Base-by-base conservation (phyloP, 768 basidiomycete species). In the Myochromella boudieri region DNA sequence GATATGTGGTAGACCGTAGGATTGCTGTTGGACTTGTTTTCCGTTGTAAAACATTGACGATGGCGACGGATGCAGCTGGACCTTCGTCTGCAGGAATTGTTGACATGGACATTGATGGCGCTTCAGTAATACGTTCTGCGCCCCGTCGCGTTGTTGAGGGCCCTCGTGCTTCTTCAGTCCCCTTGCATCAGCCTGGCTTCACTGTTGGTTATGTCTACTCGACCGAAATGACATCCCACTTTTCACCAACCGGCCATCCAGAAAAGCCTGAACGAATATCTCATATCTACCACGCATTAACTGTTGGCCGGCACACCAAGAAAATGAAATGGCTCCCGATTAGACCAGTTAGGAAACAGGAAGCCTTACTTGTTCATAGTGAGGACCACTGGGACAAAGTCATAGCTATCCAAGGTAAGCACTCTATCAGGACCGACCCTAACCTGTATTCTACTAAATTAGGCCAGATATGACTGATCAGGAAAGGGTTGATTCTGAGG, bases 381-480 rank as follows among this genome's bases (percentile, higher is more conserved):
- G 84, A 88, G 57, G 88, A 87, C 40, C 89, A 92, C 53, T 97
- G 95, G 94, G 81, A 93, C 53, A 91, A 90, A 67, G 86, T 98
- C 17, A 72, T 87, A 48, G 84, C 81, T 18, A 84, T 94, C 20
- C 84, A 85, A 67, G 74, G 94, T 95, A 65, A 70, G 88, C 76
- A 55, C 14, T 34, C n/a, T n/a, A n/a, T n/a, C n/a, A n/a, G n/a
- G n/a, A n/a, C n/a, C n/a, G n/a, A n/a, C n/a, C n/a, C n/a, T n/a
- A n/a, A n/a, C n/a, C 31, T 17, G 5, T 39, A 2, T 9, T 1
- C 42, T 34, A 17, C 40, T 42, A 37, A 53, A 57, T 49, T 41
- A 52, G 33, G 39, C 52, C 44, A 91, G 93, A 78, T 44, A 80
- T 95, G 78, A 78, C 78, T 10, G 72, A 80, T 29, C 85, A 93